A percentile compares a stretch with the other conserved stretches of the same genome.
Evolutionary conservation across 1,284 basidiomycete species (phyloP).

Genomic region (Quambalaria eucalypti): DNA sequence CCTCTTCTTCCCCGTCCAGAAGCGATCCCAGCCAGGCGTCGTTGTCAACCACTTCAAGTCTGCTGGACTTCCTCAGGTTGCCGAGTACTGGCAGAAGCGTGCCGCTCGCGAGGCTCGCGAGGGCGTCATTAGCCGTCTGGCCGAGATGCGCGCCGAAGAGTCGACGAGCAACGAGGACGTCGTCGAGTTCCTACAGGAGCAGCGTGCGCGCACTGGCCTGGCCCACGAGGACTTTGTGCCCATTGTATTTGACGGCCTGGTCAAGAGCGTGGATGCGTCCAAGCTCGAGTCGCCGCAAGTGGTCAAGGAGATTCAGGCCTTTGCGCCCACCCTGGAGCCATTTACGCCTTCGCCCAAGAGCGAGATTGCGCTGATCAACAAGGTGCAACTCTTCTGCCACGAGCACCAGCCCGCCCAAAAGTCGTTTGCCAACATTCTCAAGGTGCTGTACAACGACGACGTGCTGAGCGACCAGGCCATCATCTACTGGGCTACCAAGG

Average conservation of each 20-base stretch:
- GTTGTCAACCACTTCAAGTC: conserved; percentile 79
- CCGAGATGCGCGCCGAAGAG: conserved; percentile 46
- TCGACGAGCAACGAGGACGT: conserved; percentile 13
- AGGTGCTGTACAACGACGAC: conserved; percentile 81
- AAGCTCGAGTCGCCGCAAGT: conserved; percentile 78
- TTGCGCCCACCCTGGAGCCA: conserved; percentile 71
- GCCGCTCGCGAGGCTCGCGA: conserved; percentile 5
- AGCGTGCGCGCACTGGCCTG: conserved; percentile 5
- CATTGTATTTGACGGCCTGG: conserved; percentile 83
- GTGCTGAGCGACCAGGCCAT: conserved; percentile 90
- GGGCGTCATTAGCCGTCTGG: conserved; percentile 8
- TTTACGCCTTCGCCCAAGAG: conserved; percentile 79
- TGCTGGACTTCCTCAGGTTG: conserved; percentile 65
- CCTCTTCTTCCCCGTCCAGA: conserved; percentile 74
- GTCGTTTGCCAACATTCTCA: conserved; percentile 83
- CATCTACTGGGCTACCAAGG: conserved; percentile 94
- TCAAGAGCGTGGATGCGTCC: conserved; percentile 75
- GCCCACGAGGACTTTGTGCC: conserved; percentile 60
- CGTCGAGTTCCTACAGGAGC: conserved; percentile 15
- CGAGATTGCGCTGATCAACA: conserved; percentile 58
- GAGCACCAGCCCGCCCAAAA: conserved; percentile 92
- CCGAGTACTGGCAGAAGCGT: conserved; percentile 49
- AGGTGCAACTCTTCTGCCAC: conserved; percentile 73
- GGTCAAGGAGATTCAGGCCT: conserved; percentile 71
- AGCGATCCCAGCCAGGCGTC: conserved; percentile 57